These are phyloP conservation scores for Brassica hybrid DNA, from an alignment of 441 rosid genomes.

Conservation along the genomic window DNA sequence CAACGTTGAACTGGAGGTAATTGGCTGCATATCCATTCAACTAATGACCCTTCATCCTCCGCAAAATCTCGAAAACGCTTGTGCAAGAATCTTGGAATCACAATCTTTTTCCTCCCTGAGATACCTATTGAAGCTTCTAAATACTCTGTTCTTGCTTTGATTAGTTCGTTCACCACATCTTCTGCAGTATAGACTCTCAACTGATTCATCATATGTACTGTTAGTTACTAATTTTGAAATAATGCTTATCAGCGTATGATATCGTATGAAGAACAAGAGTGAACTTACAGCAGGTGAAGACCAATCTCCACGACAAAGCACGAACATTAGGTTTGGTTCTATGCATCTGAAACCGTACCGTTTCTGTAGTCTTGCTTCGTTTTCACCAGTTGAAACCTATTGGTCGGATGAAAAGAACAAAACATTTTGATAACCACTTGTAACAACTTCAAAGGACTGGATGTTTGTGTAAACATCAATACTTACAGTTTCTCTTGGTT, in stretches of 20 bases:
- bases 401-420: neutral
- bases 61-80: slow-evolving; percentile 85
- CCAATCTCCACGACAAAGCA: slow-evolving; percentile 93
- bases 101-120: slow-evolving; percentile 74
- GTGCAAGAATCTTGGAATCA: slow-evolving; percentile 74
- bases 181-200: slow-evolving; percentile 79
- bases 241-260: neutral
- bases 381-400: neutral
- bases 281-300: slow-evolving; percentile 51
- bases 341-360: slow-evolving; percentile 81
- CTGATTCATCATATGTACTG: slow-evolving; percentile 28
- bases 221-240: slow-evolving; percentile 1
- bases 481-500: slow-evolving; percentile 62
- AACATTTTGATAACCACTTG: neutral
- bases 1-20: slow-evolving; percentile 58
- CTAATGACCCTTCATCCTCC: slow-evolving; percentile 71
- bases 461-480: neutral
- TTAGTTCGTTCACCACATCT: slow-evolving; percentile 72
- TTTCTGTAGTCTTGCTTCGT: slow-evolving; percentile 32
- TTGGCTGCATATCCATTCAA: slow-evolving; percentile 91
- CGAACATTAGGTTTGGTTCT: slow-evolving; percentile 86
- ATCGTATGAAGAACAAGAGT: neutral
- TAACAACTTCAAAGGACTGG: neutral
- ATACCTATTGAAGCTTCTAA: slow-evolving; percentile 83
- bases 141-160: slow-evolving; percentile 74